Evolutionary conservation across 2,329 filamentous ascomycete species (phyloP), one percentile per base, ranked within the genome.

Genomic region (Zasmidium angulare): DNA sequence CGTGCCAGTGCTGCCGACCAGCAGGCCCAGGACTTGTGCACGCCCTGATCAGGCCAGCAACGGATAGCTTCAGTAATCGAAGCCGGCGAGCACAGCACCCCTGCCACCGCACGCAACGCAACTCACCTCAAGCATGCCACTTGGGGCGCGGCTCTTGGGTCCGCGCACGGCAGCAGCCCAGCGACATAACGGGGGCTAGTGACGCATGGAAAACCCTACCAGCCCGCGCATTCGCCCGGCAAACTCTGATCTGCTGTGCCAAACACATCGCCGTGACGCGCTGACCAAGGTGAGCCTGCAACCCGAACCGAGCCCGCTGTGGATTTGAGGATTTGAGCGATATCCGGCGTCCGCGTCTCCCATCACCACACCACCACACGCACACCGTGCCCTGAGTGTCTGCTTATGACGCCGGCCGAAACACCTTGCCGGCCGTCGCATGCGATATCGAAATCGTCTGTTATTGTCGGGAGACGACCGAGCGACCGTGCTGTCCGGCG

Each of bases 141-240:
- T n/a, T n/a, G n/a, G 52, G 52, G 40, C 59, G 52, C 59, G 55
- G 59, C 59, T 61, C 55, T 58, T 56, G 55, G 55, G 51, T 55
- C 52, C 31, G 51, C 46, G 59, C 59, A 40, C 59, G 55, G 51
- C 58, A 55, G 55, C 59, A 61, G 36, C 51, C 51, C 50, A 36
- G 31, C 52, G 17, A 52, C 50, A 20, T 26, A n/a, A 21, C 31
- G 43, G 53, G 10, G 53, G 48, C 53, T 51, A 51, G 51, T 53
- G 55, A 58, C 50, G 58, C 57, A 55, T 55, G 57, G 52, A 17
- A 46, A 59, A 51, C 57, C 57, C 52, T 55, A 55, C 57, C 6
- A 29, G 40, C 47, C 12, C 56, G n/a, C 17, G 29, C 46, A 50
- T 36, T 47, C 22, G 49, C 40, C 36, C 21, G 48, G 49, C 48